Evolutionary conservation across 768 basidiomycete species (phyloP), one percentile per base, ranked within the genome.

Genomic region (Chalciporus pseudorubinellus): DNA sequence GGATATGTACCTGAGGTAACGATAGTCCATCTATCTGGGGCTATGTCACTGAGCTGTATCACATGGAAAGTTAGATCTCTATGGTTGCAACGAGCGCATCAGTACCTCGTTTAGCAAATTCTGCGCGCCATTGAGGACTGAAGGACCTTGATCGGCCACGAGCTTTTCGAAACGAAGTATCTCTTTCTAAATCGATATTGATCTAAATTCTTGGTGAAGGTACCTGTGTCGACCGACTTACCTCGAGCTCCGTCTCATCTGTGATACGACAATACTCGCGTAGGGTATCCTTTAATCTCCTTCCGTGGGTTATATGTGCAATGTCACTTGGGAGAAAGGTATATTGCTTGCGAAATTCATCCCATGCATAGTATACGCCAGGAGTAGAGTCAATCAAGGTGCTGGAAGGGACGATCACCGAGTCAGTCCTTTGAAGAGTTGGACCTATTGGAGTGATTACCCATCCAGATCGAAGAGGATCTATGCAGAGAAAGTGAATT

Each of bases 381-480:
- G 88, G 88, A 5, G 90, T 92, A 3, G 89, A 91, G 70, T 92
- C 89, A 61, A 87, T 80, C 52, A 87, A 76, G 6, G 86, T 89
- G 38, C 86, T 88, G 61, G 12, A 28, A 42, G 36, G 9, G 8
- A 50, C 19, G 41, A 51, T 50, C 3, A 7, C 26, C 34, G 34
- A 36, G 20, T 67, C 20, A 59, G 39, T 20, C 5, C 19, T 29
- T 21, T 34, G 43, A 24, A 24, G n/a, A 16, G 7, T 26, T 39
- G 13, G 36, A 45, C 39, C 4, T 18, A 48, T 48, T 21, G 3
- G 18, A 31, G 21, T 42, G 61, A 72, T 60, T 61, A 85, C 84
- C 84, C 84, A 61, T 86, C 84, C 74, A 85, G 78, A 66, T 86
- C 84, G 60, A 86, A 86, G 40, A 86, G 71, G 56, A 85, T 76